A percentile compares a stretch with the other conserved stretches of the same genome.
Evolutionary conservation across 2,329 filamentous ascomycete species (phyloP).

Genomic region (Colletotrichum plurivorum): DNA sequence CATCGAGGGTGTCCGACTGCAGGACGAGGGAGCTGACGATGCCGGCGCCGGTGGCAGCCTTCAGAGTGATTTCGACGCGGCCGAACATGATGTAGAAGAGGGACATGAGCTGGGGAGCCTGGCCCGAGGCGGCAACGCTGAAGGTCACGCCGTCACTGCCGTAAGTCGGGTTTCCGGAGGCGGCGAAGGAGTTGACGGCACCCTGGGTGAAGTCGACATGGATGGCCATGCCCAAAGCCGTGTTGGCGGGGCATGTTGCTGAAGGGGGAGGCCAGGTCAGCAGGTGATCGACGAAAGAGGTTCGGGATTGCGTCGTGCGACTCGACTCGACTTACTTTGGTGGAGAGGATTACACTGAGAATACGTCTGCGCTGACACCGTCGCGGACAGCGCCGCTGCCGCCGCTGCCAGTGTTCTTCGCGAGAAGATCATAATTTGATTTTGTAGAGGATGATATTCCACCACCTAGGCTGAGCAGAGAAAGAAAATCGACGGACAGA

Average conservation of each 20-base stretch:
- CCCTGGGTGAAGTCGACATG: conserved; percentile 87
- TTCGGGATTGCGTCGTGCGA: background rate
- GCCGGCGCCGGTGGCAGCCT: conserved; percentile 87
- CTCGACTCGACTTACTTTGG: conserved; percentile 45
- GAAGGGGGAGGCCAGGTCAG: conserved; percentile 33
- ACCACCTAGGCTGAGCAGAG: background rate
- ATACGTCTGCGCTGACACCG: conserved; percentile 55
- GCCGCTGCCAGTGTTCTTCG: conserved; percentile 40
- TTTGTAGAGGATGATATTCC: background rate
- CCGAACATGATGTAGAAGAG: conserved; percentile 99
- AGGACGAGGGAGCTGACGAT: conserved; percentile 95
- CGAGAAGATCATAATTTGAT: conserved; percentile 35
- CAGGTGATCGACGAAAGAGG: background rate
- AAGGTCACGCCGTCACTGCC: conserved; percentile 83
- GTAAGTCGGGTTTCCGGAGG: conserved; percentile 80
- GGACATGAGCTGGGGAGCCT: conserved; percentile 88
- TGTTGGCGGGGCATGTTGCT: conserved; percentile 79
- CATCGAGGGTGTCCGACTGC: conserved; percentile 91
- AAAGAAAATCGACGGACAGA: background rate
- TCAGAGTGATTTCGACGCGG: conserved; percentile 86
- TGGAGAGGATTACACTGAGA: conserved; percentile 57
- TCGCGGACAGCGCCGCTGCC: conserved; percentile 44
- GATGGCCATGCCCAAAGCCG: conserved; percentile 86
- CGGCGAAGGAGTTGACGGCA: conserved; percentile 82
- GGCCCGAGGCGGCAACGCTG: conserved; percentile 82